Conservation (phyloP, 192 early-diverging fungal species). For the Paraglomus occultum region DNA sequence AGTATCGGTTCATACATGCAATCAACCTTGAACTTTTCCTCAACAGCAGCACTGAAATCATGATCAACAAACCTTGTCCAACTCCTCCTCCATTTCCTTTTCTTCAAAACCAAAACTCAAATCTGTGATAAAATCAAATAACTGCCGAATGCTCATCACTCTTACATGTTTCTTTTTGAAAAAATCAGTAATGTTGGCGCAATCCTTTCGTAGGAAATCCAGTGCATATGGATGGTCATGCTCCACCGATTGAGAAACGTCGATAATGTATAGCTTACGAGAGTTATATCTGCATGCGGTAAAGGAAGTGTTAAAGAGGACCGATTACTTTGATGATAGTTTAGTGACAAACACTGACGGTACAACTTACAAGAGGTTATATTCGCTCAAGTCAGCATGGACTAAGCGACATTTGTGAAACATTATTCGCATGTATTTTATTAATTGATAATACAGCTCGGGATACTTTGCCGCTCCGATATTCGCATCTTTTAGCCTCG, state of each 20-base stretch:
- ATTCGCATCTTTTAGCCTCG: conserved; percentile 89
- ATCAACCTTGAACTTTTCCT: neutral
- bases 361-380: conserved; percentile 84
- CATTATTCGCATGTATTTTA: conserved; percentile 86
- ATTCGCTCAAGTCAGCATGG: conserved; percentile 97
- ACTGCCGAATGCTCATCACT: conserved; percentile 75
- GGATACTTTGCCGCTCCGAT: conserved; percentile 74
- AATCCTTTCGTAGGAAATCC: conserved; percentile 95
- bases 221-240: conserved; percentile 97
- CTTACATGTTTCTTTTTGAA: conserved; percentile 76
- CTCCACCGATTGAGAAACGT: conserved; percentile 98
- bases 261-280: conserved; percentile 84
- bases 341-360: neutral
- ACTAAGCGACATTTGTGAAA: conserved; percentile 93
- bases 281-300: conserved; percentile 66
- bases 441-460: conserved; percentile 76
- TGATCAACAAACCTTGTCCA: conserved; percentile 55
- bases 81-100: conserved; percentile 62
- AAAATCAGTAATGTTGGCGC: conserved; percentile 89
- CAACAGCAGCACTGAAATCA: neutral
- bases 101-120: conserved; percentile 54
- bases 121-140: conserved; percentile 89
- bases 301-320: conserved; percentile 11
- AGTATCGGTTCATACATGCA: neutral
- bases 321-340: neutral